Conservation (phyloP, 2,329 filamentous ascomycete genomes). For the Cadophora luteo-olivacea region DNA sequence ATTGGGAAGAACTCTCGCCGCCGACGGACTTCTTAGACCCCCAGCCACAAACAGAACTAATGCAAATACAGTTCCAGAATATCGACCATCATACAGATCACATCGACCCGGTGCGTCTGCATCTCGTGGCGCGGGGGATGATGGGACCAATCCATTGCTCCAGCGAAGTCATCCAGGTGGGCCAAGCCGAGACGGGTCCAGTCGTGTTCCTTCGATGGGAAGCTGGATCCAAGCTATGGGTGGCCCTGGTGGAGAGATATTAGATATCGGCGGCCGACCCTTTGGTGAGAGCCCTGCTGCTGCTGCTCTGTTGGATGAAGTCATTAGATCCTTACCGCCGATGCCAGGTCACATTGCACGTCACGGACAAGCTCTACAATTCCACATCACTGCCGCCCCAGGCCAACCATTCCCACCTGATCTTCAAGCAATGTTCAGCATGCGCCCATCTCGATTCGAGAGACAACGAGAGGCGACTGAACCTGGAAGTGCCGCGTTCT, state of each 20-base stretch:
- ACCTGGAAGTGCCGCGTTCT: conserved; percentile 50
- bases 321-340: conserved; percentile 44
- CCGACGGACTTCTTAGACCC: conserved; percentile 1
- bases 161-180: conserved; percentile 60
- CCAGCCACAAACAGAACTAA: conserved; percentile 42
- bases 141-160: conserved; percentile 86
- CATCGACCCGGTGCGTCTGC: conserved; percentile 57
- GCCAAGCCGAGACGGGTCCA: conserved; percentile 52
- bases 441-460: conserved; percentile 38
- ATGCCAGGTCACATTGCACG: conserved; percentile 45
- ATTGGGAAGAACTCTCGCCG: background rate
- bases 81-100: conserved; percentile 53
- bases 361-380: conserved; percentile 61
- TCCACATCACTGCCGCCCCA: conserved; percentile 61
- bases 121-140: conserved; percentile 66
- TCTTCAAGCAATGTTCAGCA: conserved; percentile 51
- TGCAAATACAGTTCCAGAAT: conserved; percentile 43
- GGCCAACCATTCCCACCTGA: conserved; percentile 59
- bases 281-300: conserved; percentile 42
- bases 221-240: conserved; percentile 56
- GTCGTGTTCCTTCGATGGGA: conserved; percentile 56
- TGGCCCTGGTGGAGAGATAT: conserved; percentile 46
- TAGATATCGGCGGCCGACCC: conserved; percentile 43
- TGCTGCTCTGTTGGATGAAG: conserved; percentile 40
- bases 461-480: conserved; percentile 40